Conservation (phyloP, 257 asterid genomes). For the Penstemon barbatus region DNA sequence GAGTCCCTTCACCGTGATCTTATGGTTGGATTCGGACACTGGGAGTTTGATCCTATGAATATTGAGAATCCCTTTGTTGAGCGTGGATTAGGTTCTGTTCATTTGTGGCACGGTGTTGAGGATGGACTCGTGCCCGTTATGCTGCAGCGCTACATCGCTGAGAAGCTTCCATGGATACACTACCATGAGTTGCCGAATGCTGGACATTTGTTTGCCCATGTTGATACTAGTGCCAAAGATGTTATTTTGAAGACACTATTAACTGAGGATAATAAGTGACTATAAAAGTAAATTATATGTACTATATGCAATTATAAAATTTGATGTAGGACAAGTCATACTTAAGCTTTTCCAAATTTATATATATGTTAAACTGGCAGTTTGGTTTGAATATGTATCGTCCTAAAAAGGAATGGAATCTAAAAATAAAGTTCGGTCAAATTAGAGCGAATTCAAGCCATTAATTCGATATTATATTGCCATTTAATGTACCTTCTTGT, state of each 20-base stretch:
- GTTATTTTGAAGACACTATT: constrained; percentile 45
- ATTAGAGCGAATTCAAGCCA: too few relatives aligned
- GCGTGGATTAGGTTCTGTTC: constrained; percentile 49
- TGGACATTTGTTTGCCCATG: constrained; percentile 40
- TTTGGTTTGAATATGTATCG: too few relatives aligned
- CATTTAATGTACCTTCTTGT: too few relatives aligned
- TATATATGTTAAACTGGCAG: too few relatives aligned
- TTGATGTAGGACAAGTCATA: too few relatives aligned
- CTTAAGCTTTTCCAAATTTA: too few relatives aligned
- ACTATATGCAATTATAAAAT: too few relatives aligned
- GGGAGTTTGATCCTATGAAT: constrained; percentile 72
- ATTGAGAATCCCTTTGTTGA: constrained; percentile 48
- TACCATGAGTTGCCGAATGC: constrained; percentile 46
- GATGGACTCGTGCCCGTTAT: constrained; percentile 67
- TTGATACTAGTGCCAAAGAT: constrained; percentile 31
- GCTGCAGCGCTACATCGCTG: constrained; percentile 56
- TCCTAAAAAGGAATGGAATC: too few relatives aligned
- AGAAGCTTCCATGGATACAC: constrained; percentile 62
- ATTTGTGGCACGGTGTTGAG: constrained; percentile 76
- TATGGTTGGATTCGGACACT: constrained; percentile 63
- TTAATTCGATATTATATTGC: too few relatives aligned
- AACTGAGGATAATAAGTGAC: constrained; percentile 25
- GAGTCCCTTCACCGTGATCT: constrained; percentile 69
- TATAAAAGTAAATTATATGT: neutral
- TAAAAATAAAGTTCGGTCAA: too few relatives aligned